Conservation (phyloP, 2,329 filamentous ascomycete genomes). For the Magnaporthiopsis incrustans region DNA sequence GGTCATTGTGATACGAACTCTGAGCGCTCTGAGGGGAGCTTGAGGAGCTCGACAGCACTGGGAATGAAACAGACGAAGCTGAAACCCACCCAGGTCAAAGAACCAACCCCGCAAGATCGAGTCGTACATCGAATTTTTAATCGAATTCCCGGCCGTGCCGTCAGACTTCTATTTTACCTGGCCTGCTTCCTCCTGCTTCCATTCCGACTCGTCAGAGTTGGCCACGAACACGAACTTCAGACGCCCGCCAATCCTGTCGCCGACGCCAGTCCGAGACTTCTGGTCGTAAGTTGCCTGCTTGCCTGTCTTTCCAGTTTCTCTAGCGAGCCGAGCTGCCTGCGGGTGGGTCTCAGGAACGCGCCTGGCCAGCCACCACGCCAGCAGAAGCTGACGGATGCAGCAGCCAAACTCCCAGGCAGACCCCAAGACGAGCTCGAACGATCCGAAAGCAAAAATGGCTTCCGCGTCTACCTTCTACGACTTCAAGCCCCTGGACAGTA, state of each 20-base stretch:
- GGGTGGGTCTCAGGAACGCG: neutral
- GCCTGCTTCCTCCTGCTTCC: neutral
- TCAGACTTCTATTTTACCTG: neutral
- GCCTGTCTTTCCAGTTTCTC: neutral
- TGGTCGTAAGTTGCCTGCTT: neutral
- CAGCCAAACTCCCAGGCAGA: neutral
- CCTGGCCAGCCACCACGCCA: neutral
- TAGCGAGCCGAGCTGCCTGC: neutral
- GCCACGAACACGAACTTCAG: neutral
- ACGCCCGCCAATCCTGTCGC: neutral
- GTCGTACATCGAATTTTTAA: neutral
- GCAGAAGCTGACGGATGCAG: neutral
- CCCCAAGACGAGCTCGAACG: neutral
- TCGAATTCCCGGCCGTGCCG: neutral
- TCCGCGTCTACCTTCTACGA: conserved; percentile 70
- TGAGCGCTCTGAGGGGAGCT: neutral
- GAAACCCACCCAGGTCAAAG: neutral
- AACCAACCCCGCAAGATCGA: neutral
- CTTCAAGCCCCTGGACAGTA: conserved; percentile 77
- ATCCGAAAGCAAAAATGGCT: conserved; percentile 39
- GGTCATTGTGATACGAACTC: no score
- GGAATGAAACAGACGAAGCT: neutral
- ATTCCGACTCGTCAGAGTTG: neutral
- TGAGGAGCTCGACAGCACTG: neutral
- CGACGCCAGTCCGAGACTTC: neutral